A percentile compares a stretch with the other conserved stretches of the same genome.
Conservation (phyloP, 441 rosid genomes). For the Croton setiger region DNA sequence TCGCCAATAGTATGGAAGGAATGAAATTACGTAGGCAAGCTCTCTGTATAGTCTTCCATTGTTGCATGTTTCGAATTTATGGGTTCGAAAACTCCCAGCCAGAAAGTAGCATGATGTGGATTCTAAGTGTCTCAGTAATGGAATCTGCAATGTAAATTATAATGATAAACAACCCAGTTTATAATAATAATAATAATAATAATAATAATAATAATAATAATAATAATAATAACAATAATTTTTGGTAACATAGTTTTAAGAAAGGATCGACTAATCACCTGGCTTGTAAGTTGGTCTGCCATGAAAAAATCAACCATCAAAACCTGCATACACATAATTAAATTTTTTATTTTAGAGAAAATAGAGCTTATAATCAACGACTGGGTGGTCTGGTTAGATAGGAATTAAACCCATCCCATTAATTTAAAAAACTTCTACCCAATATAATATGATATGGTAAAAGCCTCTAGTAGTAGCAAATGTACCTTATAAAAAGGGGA, state of each 20-base stretch:
- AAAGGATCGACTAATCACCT: constrained; percentile 40
- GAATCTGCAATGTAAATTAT: constrained; percentile 47
- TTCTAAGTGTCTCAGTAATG: constrained; percentile 80
- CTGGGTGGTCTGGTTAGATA: no score
- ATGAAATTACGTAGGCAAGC: constrained; percentile 78
- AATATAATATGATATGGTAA: no score
- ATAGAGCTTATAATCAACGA: no score
- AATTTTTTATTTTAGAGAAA: no score
- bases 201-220: no score
- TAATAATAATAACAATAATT: no score
- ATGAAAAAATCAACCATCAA: constrained; percentile 94
- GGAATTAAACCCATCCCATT: no score
- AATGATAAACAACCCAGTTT: no score
- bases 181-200: no score
- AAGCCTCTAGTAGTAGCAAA: no score
- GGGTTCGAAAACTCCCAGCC: constrained; percentile 74
- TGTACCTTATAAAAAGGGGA: constrained; percentile 88
- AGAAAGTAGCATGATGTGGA: constrained; percentile 84
- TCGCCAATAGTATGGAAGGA: constrained; percentile 93
- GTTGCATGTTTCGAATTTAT: constrained; percentile 62
- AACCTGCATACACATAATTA: constrained; percentile 50
- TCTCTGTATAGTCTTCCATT: constrained; percentile 66
- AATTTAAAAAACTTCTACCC: no score
- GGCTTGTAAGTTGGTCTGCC: constrained; percentile 98
- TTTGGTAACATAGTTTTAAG: no score